phyloP scores from a whole-genome alignment of 1,139 yeast genomes.

The Pichia sp. region DNA sequence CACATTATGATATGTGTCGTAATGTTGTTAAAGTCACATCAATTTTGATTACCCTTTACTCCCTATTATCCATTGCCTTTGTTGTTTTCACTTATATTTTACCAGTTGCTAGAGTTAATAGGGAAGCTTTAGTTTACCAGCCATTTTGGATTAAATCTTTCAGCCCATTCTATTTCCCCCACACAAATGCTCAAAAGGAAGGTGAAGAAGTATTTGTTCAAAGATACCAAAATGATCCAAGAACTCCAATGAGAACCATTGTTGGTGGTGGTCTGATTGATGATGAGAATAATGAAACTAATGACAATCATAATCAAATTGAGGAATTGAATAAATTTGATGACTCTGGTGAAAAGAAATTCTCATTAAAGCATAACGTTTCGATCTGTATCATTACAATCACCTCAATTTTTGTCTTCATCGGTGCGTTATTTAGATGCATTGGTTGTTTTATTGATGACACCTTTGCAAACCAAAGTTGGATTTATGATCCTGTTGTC shows the following conservation, averaged over 20 bases:
- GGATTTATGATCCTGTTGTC: conserved; percentile 47
- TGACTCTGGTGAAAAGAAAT: conserved; percentile 19
- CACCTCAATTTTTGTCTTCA: conserved; percentile 48
- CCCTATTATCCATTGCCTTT: conserved; percentile 47
- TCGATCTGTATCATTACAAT: conserved; percentile 41
- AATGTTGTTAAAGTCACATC: conserved; percentile 55
- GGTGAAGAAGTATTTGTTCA: conserved; percentile 50
- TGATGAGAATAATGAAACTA: conserved; percentile 37
- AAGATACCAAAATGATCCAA: conserved; percentile 46
- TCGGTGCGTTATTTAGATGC: conserved; percentile 53
- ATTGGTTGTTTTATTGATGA: conserved; percentile 44
- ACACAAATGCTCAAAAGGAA: conserved; percentile 38
- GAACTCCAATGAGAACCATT: conserved; percentile 32
- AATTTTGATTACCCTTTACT: conserved; percentile 50
- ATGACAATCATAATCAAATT: too few species aligned
- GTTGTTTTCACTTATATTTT: conserved; percentile 47
- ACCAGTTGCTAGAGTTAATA: conserved; percentile 52
- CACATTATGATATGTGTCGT: conserved; percentile 44
- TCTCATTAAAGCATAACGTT: conserved; percentile 30
- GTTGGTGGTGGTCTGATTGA: conserved; percentile 33
- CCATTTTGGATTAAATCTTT: conserved; percentile 77
- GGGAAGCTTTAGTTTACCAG: conserved; percentile 51
- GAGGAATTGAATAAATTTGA: conserved; percentile 21
- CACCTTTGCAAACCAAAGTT: conserved; percentile 30
- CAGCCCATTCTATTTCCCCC: conserved; percentile 47